These are phyloP conservation scores for Apiospora koreana DNA, from an alignment of 2,329 filamentous ascomycete species.

Conservation along the genomic window DNA sequence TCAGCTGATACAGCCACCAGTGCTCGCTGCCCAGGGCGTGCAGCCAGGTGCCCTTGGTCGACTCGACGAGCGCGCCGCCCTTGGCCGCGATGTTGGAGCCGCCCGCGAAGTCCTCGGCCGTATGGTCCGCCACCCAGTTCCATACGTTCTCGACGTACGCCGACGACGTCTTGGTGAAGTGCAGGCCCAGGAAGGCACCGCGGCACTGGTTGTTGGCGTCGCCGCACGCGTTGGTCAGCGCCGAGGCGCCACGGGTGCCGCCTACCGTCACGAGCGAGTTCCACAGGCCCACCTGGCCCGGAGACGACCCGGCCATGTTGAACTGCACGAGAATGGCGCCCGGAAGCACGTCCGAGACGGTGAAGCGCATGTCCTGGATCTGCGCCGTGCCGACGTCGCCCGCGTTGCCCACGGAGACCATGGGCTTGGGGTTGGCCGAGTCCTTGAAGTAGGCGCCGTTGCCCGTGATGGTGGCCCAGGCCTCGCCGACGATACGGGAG, in stretches of 20 bases:
- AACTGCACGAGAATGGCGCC: slow-evolving; percentile 61
- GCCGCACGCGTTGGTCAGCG: slow-evolving; percentile 29
- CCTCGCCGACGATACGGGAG: slow-evolving; percentile 54
- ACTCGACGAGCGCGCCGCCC: slow-evolving; percentile 48
- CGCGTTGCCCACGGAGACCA: slow-evolving; percentile 57
- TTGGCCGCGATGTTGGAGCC: slow-evolving; percentile 48
- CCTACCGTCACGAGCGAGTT: slow-evolving; percentile 40
- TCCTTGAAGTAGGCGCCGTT: slow-evolving; percentile 52
- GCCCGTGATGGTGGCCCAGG: slow-evolving; percentile 53
- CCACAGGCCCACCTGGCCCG: slow-evolving; percentile 35
- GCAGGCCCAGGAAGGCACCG: slow-evolving; percentile 48
- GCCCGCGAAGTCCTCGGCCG: slow-evolving; percentile 39
- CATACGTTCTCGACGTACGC: slow-evolving; percentile 57
- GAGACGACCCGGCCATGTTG: slow-evolving; percentile 35
- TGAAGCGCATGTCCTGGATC: slow-evolving; percentile 66
- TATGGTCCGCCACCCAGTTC: slow-evolving; percentile 56
- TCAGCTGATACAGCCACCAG: slow-evolving; percentile 59
- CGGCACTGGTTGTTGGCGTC: slow-evolving; percentile 39
- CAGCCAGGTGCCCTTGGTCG: slow-evolving; percentile 50
- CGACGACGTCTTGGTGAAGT: slow-evolving; percentile 46
- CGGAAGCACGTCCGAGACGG: slow-evolving; percentile 58
- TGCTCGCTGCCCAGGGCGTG: slow-evolving; percentile 56
- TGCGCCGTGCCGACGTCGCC: slow-evolving; percentile 63
- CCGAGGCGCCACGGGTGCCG: slow-evolving; percentile 35
- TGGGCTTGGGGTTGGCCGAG: slow-evolving; percentile 52